Percentiles rank a stretch among this genome's conserved stretches.
phyloP scores from a whole-genome alignment of 768 basidiomycete species.

The Calocybe indica region DNA sequence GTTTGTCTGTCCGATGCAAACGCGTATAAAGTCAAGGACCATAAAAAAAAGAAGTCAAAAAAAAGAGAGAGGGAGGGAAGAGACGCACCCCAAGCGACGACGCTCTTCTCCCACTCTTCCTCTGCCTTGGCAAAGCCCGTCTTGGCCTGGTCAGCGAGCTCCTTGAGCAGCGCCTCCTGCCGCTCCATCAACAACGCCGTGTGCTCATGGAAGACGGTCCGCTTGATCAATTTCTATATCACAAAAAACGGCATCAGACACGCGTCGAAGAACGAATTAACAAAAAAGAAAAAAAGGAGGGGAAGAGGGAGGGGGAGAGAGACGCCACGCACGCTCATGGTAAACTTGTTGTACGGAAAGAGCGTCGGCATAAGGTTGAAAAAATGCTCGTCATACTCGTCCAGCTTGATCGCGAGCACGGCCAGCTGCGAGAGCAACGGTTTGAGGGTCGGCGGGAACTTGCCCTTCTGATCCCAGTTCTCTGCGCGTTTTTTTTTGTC shows the following conservation, averaged over 20 bases:
- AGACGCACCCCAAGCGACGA: conserved; percentile 57
- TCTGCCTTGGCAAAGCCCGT: conserved; percentile 63
- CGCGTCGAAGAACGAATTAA: too few species aligned
- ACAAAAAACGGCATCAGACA: background rate
- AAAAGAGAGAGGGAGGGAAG: background rate
- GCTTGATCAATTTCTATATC: conserved; percentile 83
- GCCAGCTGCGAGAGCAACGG: conserved; percentile 66
- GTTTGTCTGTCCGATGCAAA: conserved; percentile 28
- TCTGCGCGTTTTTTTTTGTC: conserved; percentile 33
- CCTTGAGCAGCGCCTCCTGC: conserved; percentile 62
- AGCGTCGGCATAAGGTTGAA: conserved; percentile 83
- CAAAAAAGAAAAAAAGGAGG: too few species aligned
- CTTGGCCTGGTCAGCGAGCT: conserved; percentile 55
- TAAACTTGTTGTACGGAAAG: conserved; percentile 95
- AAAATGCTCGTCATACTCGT: conserved; percentile 89
- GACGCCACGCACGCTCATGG: conserved; percentile 64
- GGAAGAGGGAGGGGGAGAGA: background rate
- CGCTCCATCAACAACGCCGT: conserved; percentile 56
- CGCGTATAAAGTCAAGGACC: background rate
- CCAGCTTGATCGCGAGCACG: conserved; percentile 71
- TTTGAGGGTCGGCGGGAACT: conserved; percentile 82
- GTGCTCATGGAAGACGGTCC: conserved; percentile 79
- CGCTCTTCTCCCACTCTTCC: conserved; percentile 73
- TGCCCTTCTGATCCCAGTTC: conserved; percentile 75
- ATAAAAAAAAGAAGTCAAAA: background rate